A percentile compares a stretch with the other conserved stretches of the same genome.
Conservation (phyloP, 2,329 filamentous ascomycete genomes). For the Ophiosphaerella korrae region DNA sequence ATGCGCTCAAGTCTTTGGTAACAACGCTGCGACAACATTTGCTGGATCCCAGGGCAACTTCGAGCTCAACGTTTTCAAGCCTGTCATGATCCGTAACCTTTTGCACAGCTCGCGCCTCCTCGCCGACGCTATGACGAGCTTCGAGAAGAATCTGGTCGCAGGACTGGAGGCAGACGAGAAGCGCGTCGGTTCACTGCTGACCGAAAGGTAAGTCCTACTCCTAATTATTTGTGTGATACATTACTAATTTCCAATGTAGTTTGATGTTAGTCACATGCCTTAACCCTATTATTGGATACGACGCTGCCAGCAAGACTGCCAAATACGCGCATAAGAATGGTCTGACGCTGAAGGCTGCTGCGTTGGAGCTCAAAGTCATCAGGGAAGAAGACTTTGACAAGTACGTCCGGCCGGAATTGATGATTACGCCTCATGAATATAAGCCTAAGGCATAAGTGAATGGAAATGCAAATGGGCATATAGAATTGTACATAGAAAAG, state of each 20-base stretch:
- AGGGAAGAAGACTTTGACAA: constrained; percentile 88
- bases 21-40: constrained; percentile 90
- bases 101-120: constrained; percentile 90
- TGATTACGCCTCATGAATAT: constrained; percentile 82
- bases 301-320: constrained; percentile 41
- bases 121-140: constrained; percentile 90
- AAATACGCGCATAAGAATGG: constrained; percentile 98
- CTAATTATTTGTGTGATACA: background rate
- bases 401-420: constrained; percentile 89
- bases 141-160: constrained; percentile 88
- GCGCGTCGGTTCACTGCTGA: constrained; percentile 86
- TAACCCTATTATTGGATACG: constrained; percentile 37
- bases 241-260: constrained; percentile 54
- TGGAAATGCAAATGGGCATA: background rate
- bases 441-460: constrained; percentile 43
- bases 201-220: constrained; percentile 75
- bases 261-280: constrained; percentile 95
- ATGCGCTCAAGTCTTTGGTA: constrained; percentile 96
- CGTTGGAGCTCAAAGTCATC: constrained; percentile 89
- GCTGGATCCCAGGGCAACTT: constrained; percentile 98
- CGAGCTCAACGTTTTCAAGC: constrained; percentile 99
- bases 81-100: constrained; percentile 91
- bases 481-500: constrained; percentile 1
- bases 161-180: constrained; percentile 93
- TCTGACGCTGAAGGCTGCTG: constrained; percentile 88